Base-by-base conservation (phyloP, 2,329 filamentous ascomycete species). In the Lecanicillium sp. region DNA sequence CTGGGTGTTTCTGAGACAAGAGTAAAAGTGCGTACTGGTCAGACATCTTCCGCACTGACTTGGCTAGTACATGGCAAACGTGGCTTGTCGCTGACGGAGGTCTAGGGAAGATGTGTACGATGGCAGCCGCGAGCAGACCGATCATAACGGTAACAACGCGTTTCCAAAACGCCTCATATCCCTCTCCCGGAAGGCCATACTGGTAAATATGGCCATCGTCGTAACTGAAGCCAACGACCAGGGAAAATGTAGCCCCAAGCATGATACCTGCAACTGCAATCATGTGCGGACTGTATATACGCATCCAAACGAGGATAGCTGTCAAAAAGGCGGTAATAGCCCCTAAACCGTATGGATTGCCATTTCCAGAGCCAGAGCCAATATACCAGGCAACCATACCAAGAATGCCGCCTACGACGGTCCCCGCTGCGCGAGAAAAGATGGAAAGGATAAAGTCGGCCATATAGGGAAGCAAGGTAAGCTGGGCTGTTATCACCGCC, bases 381-480 rank as follows among this genome's bases (percentile, higher is more conserved):
- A 74, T 69, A 37, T 78, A 77, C 74, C 74, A 77, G 1, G 67
- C 66, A 0, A 70, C 56, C 57, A 77, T 60, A 1, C 70, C 74
- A 7, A 75, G 39, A 0, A 70, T 55, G 17, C 74, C 74, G 0
- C 74, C 74, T 8, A 72, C 49, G 0, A 77, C 52, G 0, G 73
- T 75, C 3, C 71, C 74, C 1, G 66, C 43, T 0, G 58, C 56
- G 20, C 74, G 64, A 0, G 64, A 59, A 1, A 74, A 35, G 5
- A 75, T 51, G 0, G 70, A 71, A 39, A 72, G 70, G 0, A 66
- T 67, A 33, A 77, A 75, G 46, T 77, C 74, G 0, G 71, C 68
- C 62, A 74, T 68, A 52, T 75, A 77, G 4, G 71, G 60, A 1
- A 75, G 60, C 3, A 77, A 51, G 1, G 63, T 65, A 0, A 70